Evolutionary conservation across 768 basidiomycete species (phyloP), one percentile per base, ranked within the genome.

Genomic region (Podaxis carcinomalis): DNA sequence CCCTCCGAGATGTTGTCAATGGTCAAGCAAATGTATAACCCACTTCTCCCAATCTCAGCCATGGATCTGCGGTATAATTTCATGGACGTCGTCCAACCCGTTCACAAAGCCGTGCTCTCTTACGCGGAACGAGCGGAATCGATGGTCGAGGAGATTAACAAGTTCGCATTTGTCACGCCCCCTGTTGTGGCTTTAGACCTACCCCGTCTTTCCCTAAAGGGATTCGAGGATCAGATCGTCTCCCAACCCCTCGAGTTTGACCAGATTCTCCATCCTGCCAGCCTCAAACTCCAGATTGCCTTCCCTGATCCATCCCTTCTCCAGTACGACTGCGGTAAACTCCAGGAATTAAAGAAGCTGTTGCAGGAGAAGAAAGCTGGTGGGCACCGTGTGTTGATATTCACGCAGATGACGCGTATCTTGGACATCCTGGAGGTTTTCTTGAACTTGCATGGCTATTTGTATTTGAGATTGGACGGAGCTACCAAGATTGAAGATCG

Each of bases 391-490:
- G 82, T 92, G 25, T 80, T 98, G 51, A 95, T 98, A 64, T 98
- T 98, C 74, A 98, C 95, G 0, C 95, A 98, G 68, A 98, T 98
- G 95, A 96, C 95, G 32, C 82, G 83, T 62, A 88, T 98, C 35
- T 80, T 98, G 61, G 95, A 98, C 70, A 93, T 98, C 62, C 82
- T 98, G 56, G 95, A 98, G 71, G 87, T 88, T 16, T 98, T 94
- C 73, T 81, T 98, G 61, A 95, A 90, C 67, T 87, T 93, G 59
- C 93, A 95, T 68, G 95, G 95, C 0, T 91, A 95, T 70, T 83
- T 95, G 10, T 98, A 98, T 72, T 83, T 96, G 19, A 83, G 95
- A n/a, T 76, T 98, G 36, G 95, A 98, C 69, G 95, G 95, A 1
- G 89, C 92, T 42, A 98, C 95, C 57, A 95, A 92, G 74, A 93